Evolutionary conservation across 129 eudicot genomes (phyloP), one percentile per base, ranked within the genome.

Genomic region (Saposhnikovia divaricata): DNA sequence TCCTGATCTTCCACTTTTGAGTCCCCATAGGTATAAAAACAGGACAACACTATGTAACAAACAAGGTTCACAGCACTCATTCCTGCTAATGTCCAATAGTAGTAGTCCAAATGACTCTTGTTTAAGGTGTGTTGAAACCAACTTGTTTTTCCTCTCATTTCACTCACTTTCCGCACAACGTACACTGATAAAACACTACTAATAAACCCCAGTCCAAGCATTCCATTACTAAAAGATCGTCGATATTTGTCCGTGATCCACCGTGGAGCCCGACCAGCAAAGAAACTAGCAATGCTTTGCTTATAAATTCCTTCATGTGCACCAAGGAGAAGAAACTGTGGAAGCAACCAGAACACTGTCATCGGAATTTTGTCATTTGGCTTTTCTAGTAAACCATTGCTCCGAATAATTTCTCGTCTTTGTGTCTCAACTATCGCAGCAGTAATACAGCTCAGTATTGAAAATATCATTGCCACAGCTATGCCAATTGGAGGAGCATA

Each of bases 121-220:
- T 85, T 92, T 78, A 88, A 77, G 2, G 89, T 85, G 37, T 46
- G 16, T 47, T 84, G 91, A 69, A 92, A 92, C 98, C 98, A 92
- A 68, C 82, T 87, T 11, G 63, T 47, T 28, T 72, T 80, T 21
- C 86, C 88, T 15, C 80, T 84, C 37, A 72, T 86, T 78, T 89
- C 89, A 45, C 93, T 92, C 3, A 92, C 80, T 71, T 85, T 89
- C 42, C 92, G 93, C 59, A 85, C 96, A 42, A 93, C 68, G 68
- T 90, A 83, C 25, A 90, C 98, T 16, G 88, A 84, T 13, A 92
- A 73, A 55, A 89, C 96, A 81, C 90, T 85, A 46, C 86, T 80
- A 86, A 86, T 86, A 46, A 57, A 75, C 61, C 97, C 97, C 38
- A 86, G 16, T 28, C 97, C 97, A 21, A 81, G 66, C 77, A 92